Base-by-base conservation (phyloP, 2,329 filamentous ascomycete genomes). In the Ceratocystis alfenasii region DNA sequence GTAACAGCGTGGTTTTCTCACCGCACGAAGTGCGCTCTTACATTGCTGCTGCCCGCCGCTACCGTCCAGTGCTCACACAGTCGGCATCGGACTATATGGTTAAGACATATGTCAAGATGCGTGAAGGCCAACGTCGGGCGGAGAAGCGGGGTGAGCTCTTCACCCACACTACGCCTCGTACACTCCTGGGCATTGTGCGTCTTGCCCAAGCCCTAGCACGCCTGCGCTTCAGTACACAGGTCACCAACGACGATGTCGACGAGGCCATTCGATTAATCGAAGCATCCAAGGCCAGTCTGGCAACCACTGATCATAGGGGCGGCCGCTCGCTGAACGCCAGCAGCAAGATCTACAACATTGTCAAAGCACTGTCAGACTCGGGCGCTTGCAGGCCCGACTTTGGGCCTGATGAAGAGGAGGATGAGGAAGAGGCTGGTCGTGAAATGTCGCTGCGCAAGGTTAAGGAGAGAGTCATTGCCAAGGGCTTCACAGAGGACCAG, bases 401-500 rank as follows among this genome's bases (percentile, higher is more conserved):
- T 70, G 87, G 89, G 48, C 86, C 90, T 60, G 90, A 89, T 44
- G 81, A 82, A 33, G 81, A 74, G 70, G 83, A 70, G 79, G 88
- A 77, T 3, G 80, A 80, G 2, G 80, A 81, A 22, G 79, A 78
- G 65, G 73, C 75, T 45, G 79, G 81, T 17, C 74, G 82, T 22
- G 92, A 96, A 76, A 78, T 99, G 71, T 94, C 87, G 75, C 83
- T 99, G 79, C 84, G 88, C 70, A 88, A 90, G 76, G 90, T 99
- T 68, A 85, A 92, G 74, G 92, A 96, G 76, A 80, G 94, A 70
- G 91, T 99, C 36, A 81, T 97, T 71, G 94, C 92, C 64, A 96
- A 96, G 82, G 94, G 94, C 2, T 99, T 96, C 76, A 99, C 93
- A 0, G 87, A 91, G 70, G 90, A 97, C 75, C 92, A 99, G 76